Base-by-base conservation (phyloP, 768 basidiomycete species). In the Ramaria sp. region DNA sequence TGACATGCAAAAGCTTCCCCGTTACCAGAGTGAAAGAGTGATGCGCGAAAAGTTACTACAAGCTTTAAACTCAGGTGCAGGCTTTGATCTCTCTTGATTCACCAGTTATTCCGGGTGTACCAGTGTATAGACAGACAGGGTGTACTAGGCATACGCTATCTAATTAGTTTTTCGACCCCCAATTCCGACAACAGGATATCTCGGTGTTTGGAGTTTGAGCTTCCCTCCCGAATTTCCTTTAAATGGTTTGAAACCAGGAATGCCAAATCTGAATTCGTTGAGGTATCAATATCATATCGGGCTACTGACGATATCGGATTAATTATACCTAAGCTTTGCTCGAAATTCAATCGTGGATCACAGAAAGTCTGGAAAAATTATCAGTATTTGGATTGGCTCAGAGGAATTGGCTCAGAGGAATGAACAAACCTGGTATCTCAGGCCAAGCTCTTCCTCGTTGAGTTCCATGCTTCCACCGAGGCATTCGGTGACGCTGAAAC, bases 401-500 rank as follows among this genome's bases (percentile, higher is more conserved):
- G 48, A 27, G 47, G 31, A 49, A 31, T 24, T 3, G 37, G 20
- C 19, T 12, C n/a, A 53, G 48, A 27, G 47, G 31, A 49, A 31
- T 24, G 9, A 6, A 54, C 76, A 17, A 12, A 88, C 84, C 73
- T 95, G 86, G 68, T 98, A 99, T 62, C 94, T 77, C 68, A 94
- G 71, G n/a, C 81, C 86, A 15, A 99, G 77, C 68, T 96, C 78
- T 61, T 93, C 88, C 67, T 97, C 95, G 47, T 76, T 79, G 38
- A 97, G 73, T 65, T 90, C 86, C 94, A 97, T 98, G 62, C 91
- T 95, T 0, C 95, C 96, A 4, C 96, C 96, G 10, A 94, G 74
- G 66, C 94, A 97, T 69, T 98, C 96, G 0, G 96, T 99, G 43
- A 99, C 96, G 60, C 88, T 88, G 70, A 86, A 91, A 6, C 95